Base-by-base conservation (phyloP, 495 filamentous ascomycete species). In the Daldinia vernicosa region DNA sequence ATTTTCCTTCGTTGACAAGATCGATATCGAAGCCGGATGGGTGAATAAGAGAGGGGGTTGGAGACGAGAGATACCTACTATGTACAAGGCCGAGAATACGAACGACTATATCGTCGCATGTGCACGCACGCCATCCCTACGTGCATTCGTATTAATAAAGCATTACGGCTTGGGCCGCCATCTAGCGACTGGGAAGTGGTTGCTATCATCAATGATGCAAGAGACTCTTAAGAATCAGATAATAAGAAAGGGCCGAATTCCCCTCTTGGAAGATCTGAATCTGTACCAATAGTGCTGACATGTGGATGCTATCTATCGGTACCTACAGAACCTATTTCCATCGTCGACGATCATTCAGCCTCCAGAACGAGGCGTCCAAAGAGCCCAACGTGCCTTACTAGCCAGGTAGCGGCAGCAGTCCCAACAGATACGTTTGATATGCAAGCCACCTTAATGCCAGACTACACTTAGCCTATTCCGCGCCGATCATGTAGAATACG, bases 171-270 rank as follows among this genome's bases (percentile, higher is more conserved):
- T 56, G 56, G 43, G 54, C 61, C 45, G 27, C 26, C 50, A 57
- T 50, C 22, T 32, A 24, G 27, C 28, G 19, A 26, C 14, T 43
- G 24, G 14, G 32, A 35, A 43, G 39, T 60, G 15, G 26, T 43
- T 59, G n/a, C 62, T 51, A 62, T 50, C 66, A 62, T 50, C 66
- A 60, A 69, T 37, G 52, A 54, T 51, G 70, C 56, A 69, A 40
- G n/a, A 66, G 28, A 35, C 57, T 57, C 28, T 11, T 33, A 33
- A 11, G 14, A 40, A 54, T 58, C 52, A 53, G 40, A 56, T 50
- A 59, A 55, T 19, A 40, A 59, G 30, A 63, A 72, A 73, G 70
- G 70, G 37, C 70, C 70, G 70, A 73, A 66, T 73, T 63, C 57
- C 53, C 62, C 66, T 58, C 47, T 15, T 26, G 32, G 39, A 32